Evolutionary conservation across 495 filamentous ascomycete species (phyloP).

Genomic region (Annulohypoxylon bovei): DNA sequence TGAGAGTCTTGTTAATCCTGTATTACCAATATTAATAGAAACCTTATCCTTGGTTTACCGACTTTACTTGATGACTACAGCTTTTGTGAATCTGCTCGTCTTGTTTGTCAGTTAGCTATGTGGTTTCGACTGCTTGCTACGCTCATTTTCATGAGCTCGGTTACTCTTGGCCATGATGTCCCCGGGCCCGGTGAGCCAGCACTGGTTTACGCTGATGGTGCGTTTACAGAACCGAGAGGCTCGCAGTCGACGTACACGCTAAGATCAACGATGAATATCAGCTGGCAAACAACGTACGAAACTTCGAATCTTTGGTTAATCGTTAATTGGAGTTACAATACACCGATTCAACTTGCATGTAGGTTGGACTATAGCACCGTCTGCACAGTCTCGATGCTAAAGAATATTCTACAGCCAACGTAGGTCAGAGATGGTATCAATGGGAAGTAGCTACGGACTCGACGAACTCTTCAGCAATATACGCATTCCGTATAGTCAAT

Average conservation of each 20-base stretch:
- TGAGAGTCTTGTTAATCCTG: not conserved
- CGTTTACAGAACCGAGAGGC: constrained; percentile 35
- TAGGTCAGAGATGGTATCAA: constrained; percentile 35
- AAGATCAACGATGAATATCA: constrained; percentile 39
- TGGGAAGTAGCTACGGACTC: constrained; percentile 37
- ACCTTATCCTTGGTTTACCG: not conserved
- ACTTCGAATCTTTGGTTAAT: constrained; percentile 43
- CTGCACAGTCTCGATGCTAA: not conserved
- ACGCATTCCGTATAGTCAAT: constrained; percentile 38
- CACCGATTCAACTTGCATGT: constrained; percentile 34
- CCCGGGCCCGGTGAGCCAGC: constrained; percentile 38
- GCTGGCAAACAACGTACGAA: constrained; percentile 40
- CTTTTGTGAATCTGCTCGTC: not conserved
- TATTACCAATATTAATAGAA: not conserved
- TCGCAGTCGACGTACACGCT: constrained; percentile 23
- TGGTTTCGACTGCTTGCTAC: constrained; percentile 26
- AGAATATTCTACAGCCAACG: constrained; percentile 21
- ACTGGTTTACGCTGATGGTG: constrained; percentile 27
- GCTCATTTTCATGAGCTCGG: constrained; percentile 27
- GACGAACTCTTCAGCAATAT: constrained; percentile 39
- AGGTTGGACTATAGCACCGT: constrained; percentile 5
- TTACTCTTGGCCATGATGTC: constrained; percentile 30
- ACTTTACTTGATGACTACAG: not conserved
- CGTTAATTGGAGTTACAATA: constrained; percentile 25
- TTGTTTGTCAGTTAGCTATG: constrained; percentile 13